These are phyloP conservation scores for Colletotrichum gloeosporioides DNA, from an alignment of 2,329 filamentous ascomycete genomes.

Conservation along the genomic window DNA sequence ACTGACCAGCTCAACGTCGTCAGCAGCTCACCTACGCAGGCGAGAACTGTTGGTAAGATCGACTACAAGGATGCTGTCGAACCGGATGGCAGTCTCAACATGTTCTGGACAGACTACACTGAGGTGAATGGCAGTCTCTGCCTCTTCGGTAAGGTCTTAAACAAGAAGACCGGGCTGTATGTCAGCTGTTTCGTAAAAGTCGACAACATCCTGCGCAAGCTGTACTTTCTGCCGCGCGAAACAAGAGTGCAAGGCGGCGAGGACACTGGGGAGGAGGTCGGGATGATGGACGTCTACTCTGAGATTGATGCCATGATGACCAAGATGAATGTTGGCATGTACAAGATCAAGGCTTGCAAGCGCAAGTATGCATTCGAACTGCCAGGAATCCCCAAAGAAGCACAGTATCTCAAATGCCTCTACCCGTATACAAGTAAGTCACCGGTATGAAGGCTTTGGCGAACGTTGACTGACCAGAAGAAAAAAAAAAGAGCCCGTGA, in stretches of 20 bases:
- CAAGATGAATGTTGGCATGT: constrained; percentile 81
- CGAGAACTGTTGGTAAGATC: constrained; percentile 76
- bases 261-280: constrained; percentile 78
- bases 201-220: constrained; percentile 90
- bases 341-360: constrained; percentile 90
- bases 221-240: constrained; percentile 90
- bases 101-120: constrained; percentile 98
- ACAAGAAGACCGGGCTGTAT: constrained; percentile 79
- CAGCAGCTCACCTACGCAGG: constrained; percentile 72
- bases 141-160: constrained; percentile 93
- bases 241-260: constrained; percentile 60
- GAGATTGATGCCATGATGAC: constrained; percentile 92
- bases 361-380: constrained; percentile 97
- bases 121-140: constrained; percentile 91
- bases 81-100: constrained; percentile 86
- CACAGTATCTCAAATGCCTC: constrained; percentile 91
- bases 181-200: constrained; percentile 96
- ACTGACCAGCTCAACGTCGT: constrained; percentile 86
- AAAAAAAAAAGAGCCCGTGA: constrained; percentile 57
- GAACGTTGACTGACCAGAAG: constrained; percentile 20
- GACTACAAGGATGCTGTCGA: constrained; percentile 87
- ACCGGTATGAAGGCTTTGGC: not conserved
- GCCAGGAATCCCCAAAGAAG: constrained; percentile 83
- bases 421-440: constrained; percentile 85
- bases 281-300: constrained; percentile 87